Conservation (phyloP, 2,329 filamentous ascomycete genomes). For the Pyrenochaeta sp. region DNA sequence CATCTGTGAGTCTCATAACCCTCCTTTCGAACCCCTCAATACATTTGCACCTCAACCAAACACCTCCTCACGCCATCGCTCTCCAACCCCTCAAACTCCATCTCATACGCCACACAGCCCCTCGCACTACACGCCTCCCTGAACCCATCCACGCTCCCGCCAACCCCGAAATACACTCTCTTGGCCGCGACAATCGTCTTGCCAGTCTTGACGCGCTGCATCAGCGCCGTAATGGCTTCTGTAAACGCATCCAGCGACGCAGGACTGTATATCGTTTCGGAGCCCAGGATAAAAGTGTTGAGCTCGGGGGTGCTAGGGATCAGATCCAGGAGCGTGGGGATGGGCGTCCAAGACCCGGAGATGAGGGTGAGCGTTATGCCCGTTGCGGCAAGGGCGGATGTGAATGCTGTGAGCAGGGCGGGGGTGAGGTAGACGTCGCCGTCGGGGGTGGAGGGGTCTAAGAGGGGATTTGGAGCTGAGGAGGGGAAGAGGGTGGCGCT, state of each 20-base stretch:
- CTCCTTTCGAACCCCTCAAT: constrained; percentile 15
- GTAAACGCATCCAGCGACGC: constrained; percentile 73
- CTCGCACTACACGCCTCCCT: constrained; percentile 52
- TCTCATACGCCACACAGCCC: constrained; percentile 56
- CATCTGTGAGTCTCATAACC: not conserved
- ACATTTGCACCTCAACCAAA: constrained; percentile 56
- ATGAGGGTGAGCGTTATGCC: constrained; percentile 70
- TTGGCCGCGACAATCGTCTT: constrained; percentile 77
- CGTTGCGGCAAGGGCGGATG: constrained; percentile 57
- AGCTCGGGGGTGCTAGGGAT: constrained; percentile 53
- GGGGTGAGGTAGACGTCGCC: constrained; percentile 71
- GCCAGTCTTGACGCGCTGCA: constrained; percentile 61
- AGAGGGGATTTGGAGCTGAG: constrained; percentile 23
- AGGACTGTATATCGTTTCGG: constrained; percentile 85
- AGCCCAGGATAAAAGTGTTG: constrained; percentile 66
- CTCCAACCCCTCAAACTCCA: constrained; percentile 57
- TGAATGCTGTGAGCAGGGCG: constrained; percentile 66
- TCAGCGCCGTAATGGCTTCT: constrained; percentile 67
- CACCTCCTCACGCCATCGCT: constrained; percentile 54
- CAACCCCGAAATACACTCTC: constrained; percentile 83
- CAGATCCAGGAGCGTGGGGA: constrained; percentile 64
- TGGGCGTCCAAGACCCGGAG: constrained; percentile 75
- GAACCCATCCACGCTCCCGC: constrained; percentile 81
- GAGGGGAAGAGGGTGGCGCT: constrained; percentile 21
- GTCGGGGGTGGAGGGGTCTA: constrained; percentile 13